Evolutionary conservation across 768 basidiomycete species (phyloP).

Genomic region (Mycena filopes): DNA sequence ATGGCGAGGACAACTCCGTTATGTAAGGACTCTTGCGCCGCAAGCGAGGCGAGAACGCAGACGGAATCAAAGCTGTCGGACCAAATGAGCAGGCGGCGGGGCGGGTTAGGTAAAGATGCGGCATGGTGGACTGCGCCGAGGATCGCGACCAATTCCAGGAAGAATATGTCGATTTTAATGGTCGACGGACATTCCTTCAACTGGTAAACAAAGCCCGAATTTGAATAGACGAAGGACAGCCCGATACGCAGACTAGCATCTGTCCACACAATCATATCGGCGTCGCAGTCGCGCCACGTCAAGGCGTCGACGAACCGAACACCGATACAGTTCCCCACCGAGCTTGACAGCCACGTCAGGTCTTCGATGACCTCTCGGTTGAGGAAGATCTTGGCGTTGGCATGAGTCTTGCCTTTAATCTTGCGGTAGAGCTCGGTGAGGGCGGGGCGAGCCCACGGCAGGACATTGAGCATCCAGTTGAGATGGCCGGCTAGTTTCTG

Average conservation of each 20-base stretch:
- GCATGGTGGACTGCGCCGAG: constrained; percentile 35
- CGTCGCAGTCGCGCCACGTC: constrained; percentile 4
- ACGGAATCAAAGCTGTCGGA: constrained; percentile 37
- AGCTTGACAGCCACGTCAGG: background rate
- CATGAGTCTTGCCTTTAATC: constrained; percentile 10
- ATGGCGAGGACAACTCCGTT: constrained; percentile 25
- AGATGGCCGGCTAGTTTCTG: constrained; percentile 44
- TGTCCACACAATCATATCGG: constrained; percentile 16
- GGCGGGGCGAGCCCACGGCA: constrained; percentile 31
- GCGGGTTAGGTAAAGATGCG: constrained; percentile 27
- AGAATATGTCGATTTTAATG: constrained; percentile 12
- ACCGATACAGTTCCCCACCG: background rate
- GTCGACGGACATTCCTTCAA: background rate
- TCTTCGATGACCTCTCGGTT: constrained; percentile 5
- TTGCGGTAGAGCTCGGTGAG: constrained; percentile 34
- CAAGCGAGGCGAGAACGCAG: constrained; percentile 27
- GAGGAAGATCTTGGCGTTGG: background rate
- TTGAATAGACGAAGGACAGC: constrained; percentile 4
- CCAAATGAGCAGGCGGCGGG: constrained; percentile 29
- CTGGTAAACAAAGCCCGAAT: constrained; percentile 1
- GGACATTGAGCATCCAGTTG: constrained; percentile 48
- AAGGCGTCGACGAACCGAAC: constrained; percentile 6
- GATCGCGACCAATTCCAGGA: constrained; percentile 36
- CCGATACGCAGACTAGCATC: constrained; percentile 6
- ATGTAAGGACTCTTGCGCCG: constrained; percentile 19